Percentiles rank a stretch among this genome's conserved stretches.
These are phyloP conservation scores for Harringtonia aguacate DNA, from an alignment of 2,329 filamentous ascomycete genomes.

Conservation along the genomic window DNA sequence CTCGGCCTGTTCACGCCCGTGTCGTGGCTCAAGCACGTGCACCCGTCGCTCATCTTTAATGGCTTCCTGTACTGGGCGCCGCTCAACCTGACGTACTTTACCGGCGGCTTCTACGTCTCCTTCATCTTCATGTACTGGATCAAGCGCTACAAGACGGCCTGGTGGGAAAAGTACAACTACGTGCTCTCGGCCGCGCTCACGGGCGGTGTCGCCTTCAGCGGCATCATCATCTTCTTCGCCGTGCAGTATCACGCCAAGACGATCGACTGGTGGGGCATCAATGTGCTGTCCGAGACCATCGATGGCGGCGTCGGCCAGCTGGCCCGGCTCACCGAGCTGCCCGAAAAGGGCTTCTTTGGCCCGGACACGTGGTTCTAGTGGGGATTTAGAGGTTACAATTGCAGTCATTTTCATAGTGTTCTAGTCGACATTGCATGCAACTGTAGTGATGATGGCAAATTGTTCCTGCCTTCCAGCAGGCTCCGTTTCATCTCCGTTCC, in stretches of 20 bases:
- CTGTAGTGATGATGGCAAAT: no score
- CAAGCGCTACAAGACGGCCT: slow-evolving; percentile 13
- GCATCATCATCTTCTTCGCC: slow-evolving; percentile 14
- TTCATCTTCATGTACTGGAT: slow-evolving; percentile 16
- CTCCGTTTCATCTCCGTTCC: no score
- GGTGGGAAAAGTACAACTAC: slow-evolving; percentile 23
- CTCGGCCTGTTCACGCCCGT: not conserved
- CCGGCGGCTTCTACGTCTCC: slow-evolving; percentile 11
- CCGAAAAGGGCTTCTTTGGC: no score
- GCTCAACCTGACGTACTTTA: slow-evolving; percentile 12
- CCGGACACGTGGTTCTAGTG: no score
- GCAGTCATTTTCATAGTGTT: no score
- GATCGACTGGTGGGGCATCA: slow-evolving; percentile 10
- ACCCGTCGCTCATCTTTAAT: slow-evolving; percentile 7
- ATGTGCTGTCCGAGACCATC: slow-evolving; percentile 1
- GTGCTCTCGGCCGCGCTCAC: slow-evolving; percentile 20
- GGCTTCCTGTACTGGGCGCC: slow-evolving; percentile 8
- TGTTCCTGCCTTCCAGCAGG: no score
- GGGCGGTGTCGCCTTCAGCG: slow-evolving; percentile 20
- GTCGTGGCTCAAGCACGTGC: slow-evolving; percentile 4
- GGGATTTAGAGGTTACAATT: no score
- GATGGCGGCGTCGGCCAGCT: no score
- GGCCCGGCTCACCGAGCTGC: no score
- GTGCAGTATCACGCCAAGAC: slow-evolving; percentile 5
- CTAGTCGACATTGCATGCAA: no score